These are phyloP conservation scores for Bacidia rubella DNA, from an alignment of 495 filamentous ascomycete species.

Conservation along the genomic window DNA sequence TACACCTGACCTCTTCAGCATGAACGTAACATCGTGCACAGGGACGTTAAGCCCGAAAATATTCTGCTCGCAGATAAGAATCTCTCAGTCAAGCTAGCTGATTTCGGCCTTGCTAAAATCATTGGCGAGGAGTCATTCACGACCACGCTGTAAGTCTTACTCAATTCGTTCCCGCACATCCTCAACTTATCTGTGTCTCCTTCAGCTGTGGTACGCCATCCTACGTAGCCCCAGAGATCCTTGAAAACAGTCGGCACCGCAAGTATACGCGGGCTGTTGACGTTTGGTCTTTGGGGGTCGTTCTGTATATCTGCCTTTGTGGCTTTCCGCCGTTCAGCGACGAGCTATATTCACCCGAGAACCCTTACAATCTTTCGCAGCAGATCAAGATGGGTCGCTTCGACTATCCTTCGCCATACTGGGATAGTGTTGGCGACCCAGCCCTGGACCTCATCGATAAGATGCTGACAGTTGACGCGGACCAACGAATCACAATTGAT, in stretches of 20 bases:
- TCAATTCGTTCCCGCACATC: neutral
- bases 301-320: conserved; percentile 97
- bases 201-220: conserved; percentile 80
- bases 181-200: neutral
- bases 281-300: conserved; percentile 93
- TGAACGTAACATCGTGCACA: conserved; percentile 92
- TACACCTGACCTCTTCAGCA: conserved; percentile 49
- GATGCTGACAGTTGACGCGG: conserved; percentile 82
- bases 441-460: conserved; percentile 88
- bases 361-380: conserved; percentile 77
- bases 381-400: conserved; percentile 82
- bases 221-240: conserved; percentile 92
- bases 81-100: conserved; percentile 79
- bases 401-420: conserved; percentile 94
- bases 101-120: conserved; percentile 97
- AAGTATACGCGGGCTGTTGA: conserved; percentile 93
- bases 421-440: conserved; percentile 83
- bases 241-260: conserved; percentile 61
- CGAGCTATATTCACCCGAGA: conserved; percentile 63
- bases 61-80: conserved; percentile 79
- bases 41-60: conserved; percentile 98
- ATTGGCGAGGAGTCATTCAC: conserved; percentile 98
- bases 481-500: conserved; percentile 73
- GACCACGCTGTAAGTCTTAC: conserved; percentile 60
- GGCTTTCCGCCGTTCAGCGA: conserved; percentile 97